Percentiles rank a stretch among this genome's conserved stretches.
phyloP scores from a whole-genome alignment of 2,329 filamentous ascomycete species.

The Aureobasidium leucospermi region DNA sequence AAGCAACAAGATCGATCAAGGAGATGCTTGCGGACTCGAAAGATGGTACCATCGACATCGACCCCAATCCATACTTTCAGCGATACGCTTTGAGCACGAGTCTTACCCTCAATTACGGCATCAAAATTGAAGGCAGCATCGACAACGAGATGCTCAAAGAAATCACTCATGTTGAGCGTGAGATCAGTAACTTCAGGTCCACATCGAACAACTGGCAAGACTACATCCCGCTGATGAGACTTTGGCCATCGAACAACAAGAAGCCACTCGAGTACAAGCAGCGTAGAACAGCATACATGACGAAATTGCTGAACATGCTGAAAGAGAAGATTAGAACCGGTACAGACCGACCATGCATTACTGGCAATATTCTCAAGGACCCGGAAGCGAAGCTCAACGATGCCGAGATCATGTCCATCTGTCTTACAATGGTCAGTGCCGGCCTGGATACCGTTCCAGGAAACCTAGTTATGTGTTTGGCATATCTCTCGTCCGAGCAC shows the following conservation, averaged over 20 bases:
- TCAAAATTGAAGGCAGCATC: conserved; percentile 64
- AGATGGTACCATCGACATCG: conserved; percentile 55
- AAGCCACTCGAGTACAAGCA: conserved; percentile 58
- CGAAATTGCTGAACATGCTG: conserved; percentile 51
- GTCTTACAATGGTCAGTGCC: conserved; percentile 73
- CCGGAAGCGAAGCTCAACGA: conserved; percentile 62
- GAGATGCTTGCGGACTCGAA: conserved; percentile 61
- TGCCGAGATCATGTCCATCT: conserved; percentile 71
- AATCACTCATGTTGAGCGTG: conserved; percentile 68
- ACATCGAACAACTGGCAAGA: conserved; percentile 78
- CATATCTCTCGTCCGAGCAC: conserved; percentile 60
- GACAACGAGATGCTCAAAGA: conserved; percentile 62
- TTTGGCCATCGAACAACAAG: conserved; percentile 55
- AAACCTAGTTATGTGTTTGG: conserved; percentile 73
- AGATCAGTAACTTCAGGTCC: conserved; percentile 66
- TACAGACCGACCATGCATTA: conserved; percentile 61
- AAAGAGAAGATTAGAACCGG: conserved; percentile 55
- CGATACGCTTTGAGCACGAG: conserved; percentile 71
- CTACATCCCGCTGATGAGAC: conserved; percentile 67
- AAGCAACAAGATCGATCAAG: conserved; percentile 63
- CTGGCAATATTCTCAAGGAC: conserved; percentile 63
- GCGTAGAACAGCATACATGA: conserved; percentile 61
- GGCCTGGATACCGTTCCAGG: conserved; percentile 75
- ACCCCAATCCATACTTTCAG: conserved; percentile 67
- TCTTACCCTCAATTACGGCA: conserved; percentile 71